Conservation (phyloP, 1,284 basidiomycete species). For the Porodaedalea pini region DNA sequence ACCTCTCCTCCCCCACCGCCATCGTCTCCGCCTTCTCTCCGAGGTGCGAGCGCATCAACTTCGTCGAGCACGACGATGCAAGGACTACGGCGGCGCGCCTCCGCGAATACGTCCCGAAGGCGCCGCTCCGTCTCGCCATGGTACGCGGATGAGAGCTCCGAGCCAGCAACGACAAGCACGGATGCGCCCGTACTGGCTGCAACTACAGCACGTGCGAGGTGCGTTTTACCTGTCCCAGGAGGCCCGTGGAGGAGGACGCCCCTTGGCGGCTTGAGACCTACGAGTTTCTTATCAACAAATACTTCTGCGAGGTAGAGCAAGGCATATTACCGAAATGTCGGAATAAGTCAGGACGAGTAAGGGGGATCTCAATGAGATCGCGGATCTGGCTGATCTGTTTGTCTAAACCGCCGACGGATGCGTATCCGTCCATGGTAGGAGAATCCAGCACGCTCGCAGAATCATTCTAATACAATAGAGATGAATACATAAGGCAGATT, state of each 20-base stretch:
- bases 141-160: constrained; percentile 91
- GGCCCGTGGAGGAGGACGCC: constrained; percentile 90
- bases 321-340: constrained; percentile 67
- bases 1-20: constrained; percentile 89
- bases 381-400: constrained; percentile 87
- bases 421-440: constrained; percentile 52
- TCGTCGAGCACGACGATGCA: constrained; percentile 96
- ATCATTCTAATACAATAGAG: neutral
- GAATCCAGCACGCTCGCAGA: constrained; percentile 42
- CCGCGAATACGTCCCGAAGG: constrained; percentile 84
- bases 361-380: constrained; percentile 92
- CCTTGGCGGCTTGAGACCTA: constrained; percentile 84
- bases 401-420: constrained; percentile 84
- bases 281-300: too few species aligned
- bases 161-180: constrained; percentile 88
- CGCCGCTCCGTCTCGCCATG: constrained; percentile 96
- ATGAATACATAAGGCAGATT: neutral
- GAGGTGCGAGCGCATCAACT: constrained; percentile 91
- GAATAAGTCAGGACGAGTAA: constrained; percentile 88
- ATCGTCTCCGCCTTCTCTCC: constrained; percentile 81
- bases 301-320: constrained; percentile 11
- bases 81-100: constrained; percentile 79
- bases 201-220: constrained; percentile 81
- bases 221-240: constrained; percentile 93
- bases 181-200: constrained; percentile 79